Evolutionary conservation across 305 asterid genomes (phyloP).

Genomic region (Plantago lanceolata): DNA sequence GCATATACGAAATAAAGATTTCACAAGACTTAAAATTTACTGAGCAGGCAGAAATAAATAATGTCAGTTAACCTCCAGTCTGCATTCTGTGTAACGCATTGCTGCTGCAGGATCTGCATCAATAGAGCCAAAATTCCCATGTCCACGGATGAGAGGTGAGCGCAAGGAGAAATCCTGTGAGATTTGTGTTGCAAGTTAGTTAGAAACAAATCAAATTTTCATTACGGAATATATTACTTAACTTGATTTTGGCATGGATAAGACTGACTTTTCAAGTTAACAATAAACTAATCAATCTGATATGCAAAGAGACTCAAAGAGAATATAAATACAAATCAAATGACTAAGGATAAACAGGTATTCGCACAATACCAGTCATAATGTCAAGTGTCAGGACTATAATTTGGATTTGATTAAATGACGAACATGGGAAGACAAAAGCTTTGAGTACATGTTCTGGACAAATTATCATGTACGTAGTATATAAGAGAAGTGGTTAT

Average conservation of each 20-base stretch:
- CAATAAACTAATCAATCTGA: constrained; percentile 6
- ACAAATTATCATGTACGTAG: background rate
- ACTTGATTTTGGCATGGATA: background rate
- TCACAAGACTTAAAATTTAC: background rate
- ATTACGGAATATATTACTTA: background rate
- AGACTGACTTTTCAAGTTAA: no score
- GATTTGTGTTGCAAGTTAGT: constrained; percentile 4
- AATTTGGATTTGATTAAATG: background rate
- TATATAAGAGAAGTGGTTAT: background rate
- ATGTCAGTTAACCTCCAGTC: constrained; percentile 67
- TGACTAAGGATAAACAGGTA: constrained; percentile 1
- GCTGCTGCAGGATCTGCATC: constrained; percentile 99
- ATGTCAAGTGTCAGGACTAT: no score
- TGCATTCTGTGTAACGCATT: constrained; percentile 98
- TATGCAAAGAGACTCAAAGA: constrained; percentile 9
- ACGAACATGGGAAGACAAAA: background rate
- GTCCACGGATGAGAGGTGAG: constrained; percentile 90
- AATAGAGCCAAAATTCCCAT: constrained; percentile 94
- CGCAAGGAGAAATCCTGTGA: constrained; percentile 95
- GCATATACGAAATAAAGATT: background rate
- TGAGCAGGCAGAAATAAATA: constrained; percentile 9
- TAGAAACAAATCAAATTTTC: constrained; percentile 11
- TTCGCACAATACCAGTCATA: background rate
- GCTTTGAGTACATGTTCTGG: background rate
- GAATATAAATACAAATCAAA: background rate